Conservation (phyloP, 352 stramenopile genomes). For the Globisporangium takayamanum region DNA sequence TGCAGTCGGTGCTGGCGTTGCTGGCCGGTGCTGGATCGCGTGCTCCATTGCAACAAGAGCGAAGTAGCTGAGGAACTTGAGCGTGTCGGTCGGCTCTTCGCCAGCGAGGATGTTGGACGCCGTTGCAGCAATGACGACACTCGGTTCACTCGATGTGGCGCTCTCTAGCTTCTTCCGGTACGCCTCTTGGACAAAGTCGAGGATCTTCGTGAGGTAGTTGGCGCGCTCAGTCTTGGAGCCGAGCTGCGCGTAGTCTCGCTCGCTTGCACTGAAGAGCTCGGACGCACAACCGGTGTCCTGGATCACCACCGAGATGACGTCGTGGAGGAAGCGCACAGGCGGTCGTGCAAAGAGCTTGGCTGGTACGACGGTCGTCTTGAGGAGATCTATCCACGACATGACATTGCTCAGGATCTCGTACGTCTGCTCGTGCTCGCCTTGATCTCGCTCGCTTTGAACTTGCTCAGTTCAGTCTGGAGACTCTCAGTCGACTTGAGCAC, state of each 20-base stretch:
- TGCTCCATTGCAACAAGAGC: conserved; percentile 51
- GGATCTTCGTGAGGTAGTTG: conserved; percentile 68
- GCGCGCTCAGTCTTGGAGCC: conserved; percentile 62
- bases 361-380: conserved; percentile 62
- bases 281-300: conserved; percentile 55
- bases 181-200: conserved; percentile 63
- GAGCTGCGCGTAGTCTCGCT: conserved; percentile 65
- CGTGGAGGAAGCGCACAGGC: conserved; percentile 78
- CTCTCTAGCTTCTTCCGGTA: conserved; percentile 30
- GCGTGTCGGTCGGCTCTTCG: conserved; percentile 67
- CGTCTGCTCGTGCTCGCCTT: conserved; percentile 52
- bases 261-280: conserved; percentile 34
- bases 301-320: conserved; percentile 68
- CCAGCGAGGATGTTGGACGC: conserved; percentile 72
- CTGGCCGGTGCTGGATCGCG: conserved; percentile 24
- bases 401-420: conserved; percentile 57
- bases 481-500: conserved; percentile 28
- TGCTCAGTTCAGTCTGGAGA: conserved; percentile 25
- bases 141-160: conserved; percentile 3
- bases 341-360: conserved; percentile 67
- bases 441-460: conserved; percentile 39
- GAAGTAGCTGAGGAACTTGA: conserved; percentile 73
- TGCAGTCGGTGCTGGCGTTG: neutral
- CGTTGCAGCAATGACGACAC: conserved; percentile 58
- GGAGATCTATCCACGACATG: conserved; percentile 74